A percentile compares a stretch with the other conserved stretches of the same genome.
Conservation (phyloP, 1,284 basidiomycete species). For the Volvariella surrecta region DNA sequence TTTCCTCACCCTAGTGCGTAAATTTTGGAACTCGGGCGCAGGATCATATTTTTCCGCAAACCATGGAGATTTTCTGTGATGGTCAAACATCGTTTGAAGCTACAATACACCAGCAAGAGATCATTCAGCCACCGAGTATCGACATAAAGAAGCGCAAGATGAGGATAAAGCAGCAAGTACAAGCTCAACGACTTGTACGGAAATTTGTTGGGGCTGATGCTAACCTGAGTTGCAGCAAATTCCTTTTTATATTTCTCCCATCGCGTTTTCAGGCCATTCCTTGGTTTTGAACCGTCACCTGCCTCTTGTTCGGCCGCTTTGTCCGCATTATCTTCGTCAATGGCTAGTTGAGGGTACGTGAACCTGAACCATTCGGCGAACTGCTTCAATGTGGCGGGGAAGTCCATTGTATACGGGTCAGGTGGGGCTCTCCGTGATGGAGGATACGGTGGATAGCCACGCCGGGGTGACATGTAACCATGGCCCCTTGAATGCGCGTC, state of each 20-base stretch:
- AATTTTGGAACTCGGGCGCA: slow-evolving; percentile 51
- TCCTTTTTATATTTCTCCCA: slow-evolving; percentile 93
- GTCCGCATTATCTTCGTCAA: slow-evolving; percentile 72
- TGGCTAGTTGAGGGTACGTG: slow-evolving; percentile 67
- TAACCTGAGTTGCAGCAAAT: slow-evolving; percentile 77
- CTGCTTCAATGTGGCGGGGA: slow-evolving; percentile 74
- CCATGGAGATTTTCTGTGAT: slow-evolving; percentile 88
- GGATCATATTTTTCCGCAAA: slow-evolving; percentile 92
- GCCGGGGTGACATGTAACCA: slow-evolving; percentile 52
- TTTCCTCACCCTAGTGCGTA: slow-evolving; percentile 71
- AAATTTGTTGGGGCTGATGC: slow-evolving; percentile 22
- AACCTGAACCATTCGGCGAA: slow-evolving; percentile 89
- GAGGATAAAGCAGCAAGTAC: slow-evolving; percentile 12
- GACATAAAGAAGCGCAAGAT: slow-evolving; percentile 12
- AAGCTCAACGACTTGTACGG: slow-evolving; percentile 12
- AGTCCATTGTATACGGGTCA: slow-evolving; percentile 79
- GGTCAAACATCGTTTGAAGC: slow-evolving; percentile 88
- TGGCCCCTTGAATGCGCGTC: slow-evolving; percentile 59
- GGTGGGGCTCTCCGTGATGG: slow-evolving; percentile 53
- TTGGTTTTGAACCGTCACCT: slow-evolving; percentile 67
- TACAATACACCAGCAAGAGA: slow-evolving; percentile 36
- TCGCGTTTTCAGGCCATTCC: slow-evolving; percentile 68
- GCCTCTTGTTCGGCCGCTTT: slow-evolving; percentile 76
- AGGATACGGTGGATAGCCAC: slow-evolving; percentile 38
- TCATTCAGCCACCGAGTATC: slow-evolving; percentile 22